Evolutionary conservation across 495 filamentous ascomycete species (phyloP).

Genomic region (Aspergillus diversus): DNA sequence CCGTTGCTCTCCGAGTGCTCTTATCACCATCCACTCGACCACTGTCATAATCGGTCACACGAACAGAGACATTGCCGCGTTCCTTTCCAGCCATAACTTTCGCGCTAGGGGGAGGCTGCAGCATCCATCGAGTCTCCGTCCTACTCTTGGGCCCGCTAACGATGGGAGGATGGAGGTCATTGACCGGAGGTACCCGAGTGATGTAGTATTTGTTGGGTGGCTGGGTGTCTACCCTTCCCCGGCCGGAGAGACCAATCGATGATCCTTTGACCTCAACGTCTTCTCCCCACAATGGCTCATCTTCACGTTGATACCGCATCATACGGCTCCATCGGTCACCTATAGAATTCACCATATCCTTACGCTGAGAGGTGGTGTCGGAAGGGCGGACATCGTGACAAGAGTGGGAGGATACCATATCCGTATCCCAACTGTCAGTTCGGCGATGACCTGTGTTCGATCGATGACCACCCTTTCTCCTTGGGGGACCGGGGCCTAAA

Average conservation of each 20-base stretch:
- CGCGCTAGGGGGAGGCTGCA: conserved; percentile 82
- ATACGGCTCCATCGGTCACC: conserved; percentile 70
- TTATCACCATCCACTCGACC: conserved; percentile 22
- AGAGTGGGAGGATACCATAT: conserved; percentile 24
- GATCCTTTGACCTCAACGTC: conserved; percentile 48
- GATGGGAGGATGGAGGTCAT: conserved; percentile 84
- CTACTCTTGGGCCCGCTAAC: conserved; percentile 72
- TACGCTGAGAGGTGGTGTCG: conserved; percentile 32
- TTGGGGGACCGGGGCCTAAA: conserved; percentile 73
- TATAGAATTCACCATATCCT: conserved; percentile 42
- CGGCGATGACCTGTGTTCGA: conserved; percentile 41
- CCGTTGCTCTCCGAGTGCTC: not conserved
- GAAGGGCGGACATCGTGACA: conserved; percentile 33
- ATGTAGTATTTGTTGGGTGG: conserved; percentile 62
- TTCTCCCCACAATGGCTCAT: conserved; percentile 80
- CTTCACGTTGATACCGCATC: conserved; percentile 75
- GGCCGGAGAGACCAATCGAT: conserved; percentile 56
- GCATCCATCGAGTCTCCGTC: conserved; percentile 82
- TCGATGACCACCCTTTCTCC: conserved; percentile 55
- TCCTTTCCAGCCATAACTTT: conserved; percentile 86
- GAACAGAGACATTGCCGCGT: conserved; percentile 44
- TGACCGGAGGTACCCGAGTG: conserved; percentile 76
- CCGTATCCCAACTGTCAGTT: conserved; percentile 55
- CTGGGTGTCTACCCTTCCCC: conserved; percentile 43
- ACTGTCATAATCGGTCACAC: conserved; percentile 24